Conservation (phyloP, 352 stramenopile species). For the Phytophthora fragariae region DNA sequence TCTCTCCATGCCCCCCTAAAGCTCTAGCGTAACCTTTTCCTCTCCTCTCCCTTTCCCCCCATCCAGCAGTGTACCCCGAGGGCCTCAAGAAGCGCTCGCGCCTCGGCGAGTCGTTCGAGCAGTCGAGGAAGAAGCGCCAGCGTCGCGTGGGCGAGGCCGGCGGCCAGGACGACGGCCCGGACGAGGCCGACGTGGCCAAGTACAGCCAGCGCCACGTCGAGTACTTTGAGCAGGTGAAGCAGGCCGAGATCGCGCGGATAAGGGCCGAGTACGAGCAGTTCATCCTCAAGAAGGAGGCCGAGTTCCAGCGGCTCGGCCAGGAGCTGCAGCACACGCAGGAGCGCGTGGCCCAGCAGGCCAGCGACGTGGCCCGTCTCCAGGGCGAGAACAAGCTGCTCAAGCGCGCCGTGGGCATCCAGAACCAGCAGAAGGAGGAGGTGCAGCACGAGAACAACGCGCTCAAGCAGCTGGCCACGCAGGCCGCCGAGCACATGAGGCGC, state of each 20-base stretch:
- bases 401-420: constrained; percentile 87
- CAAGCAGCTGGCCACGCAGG: constrained; percentile 76
- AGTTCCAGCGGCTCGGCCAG: constrained; percentile 68
- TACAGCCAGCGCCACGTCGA: constrained; percentile 89
- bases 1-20: not conserved
- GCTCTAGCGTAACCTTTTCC: too few relatives aligned
- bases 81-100: constrained; percentile 83
- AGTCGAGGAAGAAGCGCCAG: constrained; percentile 67
- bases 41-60: not conserved
- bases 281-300: constrained; percentile 81
- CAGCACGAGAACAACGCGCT: constrained; percentile 78
- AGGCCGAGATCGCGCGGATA: constrained; percentile 81
- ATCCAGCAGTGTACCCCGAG: constrained; percentile 52
- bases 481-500: constrained; percentile 86
- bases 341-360: constrained; percentile 49
- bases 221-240: constrained; percentile 89
- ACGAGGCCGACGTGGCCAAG: constrained; percentile 73
- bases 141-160: constrained; percentile 36
- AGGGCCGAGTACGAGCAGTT: constrained; percentile 87
- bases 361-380: constrained; percentile 68
- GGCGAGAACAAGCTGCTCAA: constrained; percentile 89
- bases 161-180: constrained; percentile 25
- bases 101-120: constrained; percentile 63
- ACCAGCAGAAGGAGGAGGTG: constrained; percentile 88
- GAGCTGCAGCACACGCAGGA: constrained; percentile 63